These are phyloP conservation scores for Cryphonectria japonica DNA, from an alignment of 2,329 filamentous ascomycete genomes.

Conservation along the genomic window DNA sequence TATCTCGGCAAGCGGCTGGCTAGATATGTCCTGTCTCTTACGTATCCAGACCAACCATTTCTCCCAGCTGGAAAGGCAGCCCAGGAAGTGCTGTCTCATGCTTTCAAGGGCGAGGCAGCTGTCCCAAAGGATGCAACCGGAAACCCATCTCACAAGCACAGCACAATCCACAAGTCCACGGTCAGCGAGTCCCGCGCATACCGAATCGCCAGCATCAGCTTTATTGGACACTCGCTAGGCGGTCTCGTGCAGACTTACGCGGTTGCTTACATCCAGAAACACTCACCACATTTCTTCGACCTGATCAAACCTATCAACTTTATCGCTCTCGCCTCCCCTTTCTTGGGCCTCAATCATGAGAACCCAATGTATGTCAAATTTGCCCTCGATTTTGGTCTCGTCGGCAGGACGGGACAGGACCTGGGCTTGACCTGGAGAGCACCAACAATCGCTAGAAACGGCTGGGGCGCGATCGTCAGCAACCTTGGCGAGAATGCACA, in stretches of 20 bases:
- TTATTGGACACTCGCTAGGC: constrained; percentile 89
- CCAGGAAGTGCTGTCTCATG: constrained; percentile 47
- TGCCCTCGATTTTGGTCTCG: constrained; percentile 91
- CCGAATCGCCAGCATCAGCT: constrained; percentile 91
- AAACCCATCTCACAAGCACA: constrained; percentile 49
- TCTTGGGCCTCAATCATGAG: constrained; percentile 92
- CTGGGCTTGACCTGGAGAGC: constrained; percentile 92
- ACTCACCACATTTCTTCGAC: constrained; percentile 89
- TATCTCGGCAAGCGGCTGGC: constrained; percentile 94
- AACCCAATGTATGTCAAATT: constrained; percentile 98
- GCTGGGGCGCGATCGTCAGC: constrained; percentile 86
- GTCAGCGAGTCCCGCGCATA: constrained; percentile 59
- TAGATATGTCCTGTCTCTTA: constrained; percentile 85
- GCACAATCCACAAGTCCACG: constrained; percentile 50
- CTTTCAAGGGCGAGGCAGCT: constrained; percentile 42
- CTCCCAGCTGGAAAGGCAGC: constrained; percentile 64
- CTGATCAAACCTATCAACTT: constrained; percentile 89
- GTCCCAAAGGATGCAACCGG: constrained; percentile 45
- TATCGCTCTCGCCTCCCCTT: constrained; percentile 82
- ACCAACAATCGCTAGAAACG: constrained; percentile 80
- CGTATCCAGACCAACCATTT: constrained; percentile 92
- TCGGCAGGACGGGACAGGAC: constrained; percentile 95
- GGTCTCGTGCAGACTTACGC: constrained; percentile 92
- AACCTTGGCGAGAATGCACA: constrained; percentile 73
- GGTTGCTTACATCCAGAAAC: constrained; percentile 94